Evolutionary conservation across 2,329 filamentous ascomycete species (phyloP), one percentile per base, ranked within the genome.

Genomic region (Zymoseptoria ardabiliae): DNA sequence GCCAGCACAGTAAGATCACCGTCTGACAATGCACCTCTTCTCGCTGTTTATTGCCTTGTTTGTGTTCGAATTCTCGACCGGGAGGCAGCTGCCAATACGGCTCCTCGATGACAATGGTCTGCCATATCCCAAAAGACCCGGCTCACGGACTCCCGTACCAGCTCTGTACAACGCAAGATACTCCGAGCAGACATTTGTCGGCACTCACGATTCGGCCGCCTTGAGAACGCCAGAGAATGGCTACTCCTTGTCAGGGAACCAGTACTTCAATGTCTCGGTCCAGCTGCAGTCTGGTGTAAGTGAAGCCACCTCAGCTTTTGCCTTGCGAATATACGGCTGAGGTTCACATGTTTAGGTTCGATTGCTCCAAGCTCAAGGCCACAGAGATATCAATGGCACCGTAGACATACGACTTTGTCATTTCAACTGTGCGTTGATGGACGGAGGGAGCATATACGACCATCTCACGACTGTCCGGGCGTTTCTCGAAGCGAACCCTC

Each of bases 191-290:
- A 82, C 81, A 11, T 81, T 83, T 61, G 75, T 85, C 22, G 86
- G 85, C n/a, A 78, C 85, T 4, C 86, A 89, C 72, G 81, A 89
- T 74, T 82, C 81, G 9, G 80, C 83, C 41, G 83, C 85, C 48
- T 87, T 88, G 70, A 55, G 66, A 22, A 69, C 60, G 1, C 53
- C 60, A 48, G 63, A 70, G 4, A 71, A 72, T 61, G 52, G 72
- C 69, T 59, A 68, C 74, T 57, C 65, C 11, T 54, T 70, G 1
- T 65, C 64, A 30, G 67, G 68, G n/a, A 68, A 64, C 20, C 67
- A 69, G 25, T 69, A 69, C 60, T 69, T 85, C 54, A 64, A 66
- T 1, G 78, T 86, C 28, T 79, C 78, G 20, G 73, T 76, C 2
- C 85, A 88, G 68, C 77, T 75, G 3, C 84, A 88, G 45, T 56